A percentile compares a stretch with the other conserved stretches of the same genome.
Evolutionary conservation across 1,284 basidiomycete species (phyloP).

Genomic region (Mycosarcoma maydis): DNA sequence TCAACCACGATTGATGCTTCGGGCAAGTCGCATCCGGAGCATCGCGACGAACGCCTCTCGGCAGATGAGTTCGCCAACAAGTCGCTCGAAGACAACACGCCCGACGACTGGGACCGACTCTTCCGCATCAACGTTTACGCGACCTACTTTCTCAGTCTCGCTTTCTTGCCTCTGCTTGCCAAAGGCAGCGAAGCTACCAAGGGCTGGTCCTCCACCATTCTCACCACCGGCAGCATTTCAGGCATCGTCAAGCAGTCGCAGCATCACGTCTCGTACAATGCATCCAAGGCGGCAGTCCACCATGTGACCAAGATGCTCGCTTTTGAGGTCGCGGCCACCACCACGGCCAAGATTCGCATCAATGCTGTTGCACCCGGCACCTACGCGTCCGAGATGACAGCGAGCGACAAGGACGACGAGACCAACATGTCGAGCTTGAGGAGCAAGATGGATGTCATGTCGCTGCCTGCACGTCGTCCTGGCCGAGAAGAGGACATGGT

Average conservation of each 20-base stretch:
- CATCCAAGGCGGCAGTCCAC: conserved; percentile 50
- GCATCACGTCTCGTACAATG: conserved; percentile 54
- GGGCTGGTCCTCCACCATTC: conserved; percentile 37
- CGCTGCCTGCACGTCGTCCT: conserved; percentile 50
- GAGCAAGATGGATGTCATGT: conserved; percentile 42
- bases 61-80: conserved; percentile 38
- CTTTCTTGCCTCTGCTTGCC: conserved; percentile 49
- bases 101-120: conserved; percentile 55
- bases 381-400: conserved; percentile 54
- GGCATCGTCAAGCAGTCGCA: conserved; percentile 51
- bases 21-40: conserved; percentile 46
- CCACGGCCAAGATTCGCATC: conserved; percentile 50
- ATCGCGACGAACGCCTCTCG: conserved; percentile 31
- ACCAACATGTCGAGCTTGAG: conserved; percentile 44
- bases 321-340: conserved; percentile 40
- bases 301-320: conserved; percentile 50
- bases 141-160: conserved; percentile 46
- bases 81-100: conserved; percentile 47
- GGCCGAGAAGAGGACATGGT: conserved; percentile 61
- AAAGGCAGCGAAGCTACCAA: conserved; percentile 40
- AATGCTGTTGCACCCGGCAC: conserved; percentile 58
- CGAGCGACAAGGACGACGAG: conserved; percentile 31
- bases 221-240: conserved; percentile 43
- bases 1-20: conserved; percentile 42
- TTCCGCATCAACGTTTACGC: conserved; percentile 51